phyloP scores from a whole-genome alignment of 305 asterid genomes.

The Nicotiana rustica region DNA sequence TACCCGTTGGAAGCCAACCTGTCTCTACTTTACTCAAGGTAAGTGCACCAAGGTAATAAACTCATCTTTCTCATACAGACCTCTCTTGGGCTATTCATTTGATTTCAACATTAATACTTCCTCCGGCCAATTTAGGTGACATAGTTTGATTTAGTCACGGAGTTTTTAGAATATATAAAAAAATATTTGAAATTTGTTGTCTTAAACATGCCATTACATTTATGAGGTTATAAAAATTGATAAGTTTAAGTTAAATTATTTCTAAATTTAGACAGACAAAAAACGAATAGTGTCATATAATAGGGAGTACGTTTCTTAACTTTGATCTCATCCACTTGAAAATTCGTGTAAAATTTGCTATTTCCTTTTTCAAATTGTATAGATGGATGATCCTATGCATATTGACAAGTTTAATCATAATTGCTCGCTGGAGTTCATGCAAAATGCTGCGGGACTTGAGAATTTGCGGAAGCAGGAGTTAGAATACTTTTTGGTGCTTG shows the following conservation, averaged over 20 bases:
- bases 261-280: too few relatives aligned
- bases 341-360: too few relatives aligned
- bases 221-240: too few relatives aligned
- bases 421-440: constrained; percentile 54
- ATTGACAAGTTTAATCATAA: constrained; percentile 70
- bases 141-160: too few relatives aligned
- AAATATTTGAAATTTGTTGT: too few relatives aligned
- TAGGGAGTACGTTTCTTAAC: too few relatives aligned
- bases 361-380: background rate
- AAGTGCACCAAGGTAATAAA: constrained; percentile 79
- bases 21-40: constrained; percentile 80
- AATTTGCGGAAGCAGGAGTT: constrained; percentile 60
- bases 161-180: background rate
- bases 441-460: constrained; percentile 39
- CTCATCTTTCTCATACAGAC: background rate
- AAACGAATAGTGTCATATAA: too few relatives aligned
- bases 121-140: too few relatives aligned
- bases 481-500: constrained; percentile 88
- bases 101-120: background rate
- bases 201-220: too few relatives aligned
- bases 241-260: too few relatives aligned
- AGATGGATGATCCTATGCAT: constrained; percentile 83
- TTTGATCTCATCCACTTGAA: too few relatives aligned
- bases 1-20: constrained; percentile 80
- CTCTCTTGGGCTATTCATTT: background rate